Percentiles rank a stretch among this genome's conserved stretches.
phyloP scores from a whole-genome alignment of 495 filamentous ascomycete genomes.

The Penicillium coffeae region DNA sequence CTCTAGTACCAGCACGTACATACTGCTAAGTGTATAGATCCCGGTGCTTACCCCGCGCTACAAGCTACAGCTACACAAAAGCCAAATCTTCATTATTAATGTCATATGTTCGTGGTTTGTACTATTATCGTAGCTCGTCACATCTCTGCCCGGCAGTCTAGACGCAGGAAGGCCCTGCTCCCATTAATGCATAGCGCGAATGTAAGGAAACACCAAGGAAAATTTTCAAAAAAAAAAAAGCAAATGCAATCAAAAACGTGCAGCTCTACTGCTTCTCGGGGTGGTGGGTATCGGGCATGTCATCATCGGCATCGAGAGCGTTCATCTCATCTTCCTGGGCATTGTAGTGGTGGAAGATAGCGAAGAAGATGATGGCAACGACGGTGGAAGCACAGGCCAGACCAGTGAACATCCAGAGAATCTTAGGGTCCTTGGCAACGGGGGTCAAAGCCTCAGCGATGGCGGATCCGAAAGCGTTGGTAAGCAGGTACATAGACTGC shows the following conservation, averaged over 20 bases:
- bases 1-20: no score
- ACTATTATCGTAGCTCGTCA: constrained; percentile 7
- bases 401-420: constrained; percentile 64
- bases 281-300: constrained; percentile 17
- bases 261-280: constrained; percentile 11
- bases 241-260: constrained; percentile 3
- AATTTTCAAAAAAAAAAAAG: background rate
- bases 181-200: background rate
- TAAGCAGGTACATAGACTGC: constrained; percentile 68
- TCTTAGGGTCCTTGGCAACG: constrained; percentile 63
- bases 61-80: no score
- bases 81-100: no score
- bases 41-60: no score
- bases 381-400: constrained; percentile 50
- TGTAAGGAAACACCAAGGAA: background rate
- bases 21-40: no score
- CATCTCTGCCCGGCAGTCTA: constrained; percentile 9
- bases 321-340: constrained; percentile 46
- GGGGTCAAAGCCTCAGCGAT: constrained; percentile 68
- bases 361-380: constrained; percentile 44
- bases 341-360: constrained; percentile 42
- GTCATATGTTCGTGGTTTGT: background rate
- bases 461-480: constrained; percentile 66
- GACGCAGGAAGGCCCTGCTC: constrained; percentile 6
- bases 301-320: constrained; percentile 38